Conservation (phyloP, 352 stramenopile species). For the Phytophthora sp. region DNA sequence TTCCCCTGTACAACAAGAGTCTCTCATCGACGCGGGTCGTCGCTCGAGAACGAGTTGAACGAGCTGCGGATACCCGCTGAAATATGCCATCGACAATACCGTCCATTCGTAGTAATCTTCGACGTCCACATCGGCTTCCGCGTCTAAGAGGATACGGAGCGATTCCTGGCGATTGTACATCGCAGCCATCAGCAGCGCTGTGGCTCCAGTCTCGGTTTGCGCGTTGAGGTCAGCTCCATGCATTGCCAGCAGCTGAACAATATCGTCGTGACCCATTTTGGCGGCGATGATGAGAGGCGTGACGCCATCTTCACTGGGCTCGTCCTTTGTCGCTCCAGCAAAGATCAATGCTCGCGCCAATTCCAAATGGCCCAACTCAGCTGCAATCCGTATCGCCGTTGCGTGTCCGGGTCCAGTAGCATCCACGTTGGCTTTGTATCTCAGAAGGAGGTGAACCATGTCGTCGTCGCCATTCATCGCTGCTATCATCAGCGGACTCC, state of each 20-base stretch:
- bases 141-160: constrained; percentile 19
- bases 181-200: constrained; percentile 6
- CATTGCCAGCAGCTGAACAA: constrained; percentile 13
- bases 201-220: not conserved
- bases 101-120: not conserved
- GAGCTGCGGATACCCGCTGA: constrained; percentile 18
- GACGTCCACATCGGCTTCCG: constrained; percentile 12
- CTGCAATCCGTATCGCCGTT: constrained; percentile 12
- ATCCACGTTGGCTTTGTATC: constrained; percentile 4
- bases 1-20: no score
- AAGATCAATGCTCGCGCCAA: constrained; percentile 3
- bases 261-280: constrained; percentile 3
- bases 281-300: constrained; percentile 12
- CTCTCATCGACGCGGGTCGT: not conserved
- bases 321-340: constrained; percentile 1
- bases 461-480: not conserved
- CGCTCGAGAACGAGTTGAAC: constrained; percentile 18
- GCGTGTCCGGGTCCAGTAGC: not conserved
- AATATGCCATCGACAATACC: constrained; percentile 16
- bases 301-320: constrained; percentile 2
- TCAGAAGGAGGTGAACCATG: constrained; percentile 2
- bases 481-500: constrained; percentile 9
- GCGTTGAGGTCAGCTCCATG: constrained; percentile 5
- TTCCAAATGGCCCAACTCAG: constrained; percentile 2
- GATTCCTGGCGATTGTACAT: constrained; percentile 12